Evolutionary conservation across 2,329 filamentous ascomycete genomes (phyloP), one percentile per base, ranked within the genome.

Genomic region (Aspergillus terreus): DNA sequence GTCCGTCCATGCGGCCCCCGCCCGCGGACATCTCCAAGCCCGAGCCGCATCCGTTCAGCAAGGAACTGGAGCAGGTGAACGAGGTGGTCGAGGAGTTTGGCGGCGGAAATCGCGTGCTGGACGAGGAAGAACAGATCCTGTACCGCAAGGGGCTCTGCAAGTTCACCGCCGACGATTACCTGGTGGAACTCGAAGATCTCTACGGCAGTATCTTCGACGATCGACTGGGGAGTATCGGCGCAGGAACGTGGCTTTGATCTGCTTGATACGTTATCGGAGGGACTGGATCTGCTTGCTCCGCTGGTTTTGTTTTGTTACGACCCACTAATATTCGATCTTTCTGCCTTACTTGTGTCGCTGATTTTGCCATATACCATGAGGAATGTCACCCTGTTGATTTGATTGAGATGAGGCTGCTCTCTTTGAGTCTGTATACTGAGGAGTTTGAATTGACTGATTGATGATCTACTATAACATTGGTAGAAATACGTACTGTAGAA

Each of bases 21-120:
- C 63, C 68, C 33, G 27, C 27, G 9, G 72, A 75, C n/a, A 63
- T 70, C 41, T 72, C 72, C 58, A 61, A 65, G 23, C 55, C 64
- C 2, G 65, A 69, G 32, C 56, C 60, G 15, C 83, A 94, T 68
- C 92, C 92, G 0, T 97, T 97, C 63, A 90, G 90, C 48, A 85
- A 87, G 46, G 94, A 99, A 72, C 78, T 97, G 48, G 90, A 90
- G 51, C 88, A 97, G 72, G 89, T 97, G 21, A 90, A 91, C 48
- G 94, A 97, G 72, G 82, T 96, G 14, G 92, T 87, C 0, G 94
- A 97, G 73, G 92, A 96, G 71, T 92, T 90, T 61, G 84, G 84
- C 61, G 84, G 84, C 40, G 78, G 84, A 27, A 79, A 81, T 15
- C 67, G 79, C 56, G 67, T 81, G n/a, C 74, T 85, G 36, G 86